Conservation (phyloP, 192 early-diverging fungal genomes). For the Linnemannia zychae region DNA sequence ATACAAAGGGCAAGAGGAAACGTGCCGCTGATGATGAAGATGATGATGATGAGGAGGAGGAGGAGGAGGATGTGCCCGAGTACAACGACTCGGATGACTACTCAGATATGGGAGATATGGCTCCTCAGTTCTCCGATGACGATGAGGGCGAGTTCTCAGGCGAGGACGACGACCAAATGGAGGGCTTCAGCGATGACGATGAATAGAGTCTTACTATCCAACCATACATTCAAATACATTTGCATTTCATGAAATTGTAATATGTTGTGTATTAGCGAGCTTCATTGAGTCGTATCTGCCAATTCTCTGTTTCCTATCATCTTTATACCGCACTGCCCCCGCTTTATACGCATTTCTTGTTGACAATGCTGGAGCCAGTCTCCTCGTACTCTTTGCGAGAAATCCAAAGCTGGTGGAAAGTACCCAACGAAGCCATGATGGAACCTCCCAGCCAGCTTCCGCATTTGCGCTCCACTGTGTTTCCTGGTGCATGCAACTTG, state of each 20-base stretch:
- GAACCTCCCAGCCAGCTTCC: conserved; percentile 98
- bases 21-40: conserved; percentile 49
- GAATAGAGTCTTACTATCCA: conserved; percentile 19
- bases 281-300: neutral
- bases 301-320: neutral
- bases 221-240: neutral
- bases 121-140: conserved; percentile 45
- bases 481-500: conserved; percentile 84
- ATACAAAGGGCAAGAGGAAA: conserved; percentile 56
- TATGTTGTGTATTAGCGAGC: neutral
- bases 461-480: conserved; percentile 87
- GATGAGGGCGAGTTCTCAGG: conserved; percentile 43
- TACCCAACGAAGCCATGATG: conserved; percentile 93
- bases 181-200: conserved; percentile 50
- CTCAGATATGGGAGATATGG: conserved; percentile 53
- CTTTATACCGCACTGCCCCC: neutral
- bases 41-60: conserved; percentile 52
- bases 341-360: conserved; percentile 84
- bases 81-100: conserved; percentile 51
- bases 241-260: neutral
- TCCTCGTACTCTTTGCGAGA: conserved; percentile 97
- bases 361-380: conserved; percentile 83
- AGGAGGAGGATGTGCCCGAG: conserved; percentile 40
- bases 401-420: conserved; percentile 99
- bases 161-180: conserved; percentile 46